A percentile compares a stretch with the other conserved stretches of the same genome.
Conservation (phyloP, 805 yeast genomes). For the Wickerhamomyces chambardii region DNA sequence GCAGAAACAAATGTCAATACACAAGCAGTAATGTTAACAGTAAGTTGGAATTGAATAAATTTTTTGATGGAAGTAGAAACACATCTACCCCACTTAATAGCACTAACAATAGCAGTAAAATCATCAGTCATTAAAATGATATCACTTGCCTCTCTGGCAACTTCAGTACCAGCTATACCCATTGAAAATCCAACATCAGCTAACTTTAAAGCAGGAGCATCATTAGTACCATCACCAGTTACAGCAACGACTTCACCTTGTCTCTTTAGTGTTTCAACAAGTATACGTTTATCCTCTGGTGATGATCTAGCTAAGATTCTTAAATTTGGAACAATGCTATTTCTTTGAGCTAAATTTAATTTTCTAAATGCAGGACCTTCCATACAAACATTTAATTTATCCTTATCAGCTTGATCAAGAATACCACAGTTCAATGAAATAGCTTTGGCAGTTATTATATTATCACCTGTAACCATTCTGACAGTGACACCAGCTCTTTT, state of each 20-base stretch:
- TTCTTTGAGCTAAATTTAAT: conserved; percentile 47
- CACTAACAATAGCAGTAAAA: conserved; percentile 89
- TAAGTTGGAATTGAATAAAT: conserved; percentile 92
- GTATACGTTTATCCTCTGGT: conserved; percentile 87
- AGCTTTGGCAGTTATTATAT: conserved; percentile 82
- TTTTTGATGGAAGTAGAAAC: conserved; percentile 92
- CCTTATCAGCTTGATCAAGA: conserved; percentile 31
- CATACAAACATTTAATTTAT: conserved; percentile 58
- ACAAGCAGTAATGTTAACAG: conserved; percentile 97
- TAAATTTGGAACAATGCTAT: conserved; percentile 57
- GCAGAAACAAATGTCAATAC: conserved; percentile 89
- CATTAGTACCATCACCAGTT: conserved; percentile 99
- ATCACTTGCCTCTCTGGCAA: conserved; percentile 96
- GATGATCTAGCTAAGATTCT: conserved; percentile 89
- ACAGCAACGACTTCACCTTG: conserved; percentile 96
- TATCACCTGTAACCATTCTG: conserved; percentile 98
- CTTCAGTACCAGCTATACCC: conserved; percentile 99
- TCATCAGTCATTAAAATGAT: conserved; percentile 91
- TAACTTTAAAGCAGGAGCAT: conserved; percentile 92
- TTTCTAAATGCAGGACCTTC: conserved; percentile 90
- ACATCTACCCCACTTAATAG: conserved; percentile 98
- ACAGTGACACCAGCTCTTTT: conserved; percentile 89
- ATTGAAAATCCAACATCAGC: conserved; percentile 98
- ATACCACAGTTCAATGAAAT: conserved; percentile 86
- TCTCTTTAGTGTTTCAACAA: conserved; percentile 72